Evolutionary conservation across 139 green algal genomes (phyloP), one percentile per base, ranked within the genome.

Genomic region (Spirogloea muscicola): DNA sequence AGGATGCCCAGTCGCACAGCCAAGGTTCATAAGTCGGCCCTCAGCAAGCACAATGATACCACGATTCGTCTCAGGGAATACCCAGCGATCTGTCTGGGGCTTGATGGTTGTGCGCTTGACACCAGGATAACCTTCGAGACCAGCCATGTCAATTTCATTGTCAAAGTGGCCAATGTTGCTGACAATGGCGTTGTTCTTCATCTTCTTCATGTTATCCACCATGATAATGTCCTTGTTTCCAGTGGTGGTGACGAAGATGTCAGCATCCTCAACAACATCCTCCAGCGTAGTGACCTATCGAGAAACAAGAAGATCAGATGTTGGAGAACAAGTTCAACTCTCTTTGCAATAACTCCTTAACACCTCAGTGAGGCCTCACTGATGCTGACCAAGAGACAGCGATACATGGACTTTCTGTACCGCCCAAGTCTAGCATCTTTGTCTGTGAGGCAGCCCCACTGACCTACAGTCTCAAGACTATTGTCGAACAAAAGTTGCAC

Each of bases 181-280:
- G 3, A 98, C 90, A 65, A 98, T 98, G 70, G 94, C 94, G 83
- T 98, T 98, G 94, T 98, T 95, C 93, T 98, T 98, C 94, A 98
- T 98, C 88, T 95, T 94, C 63, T 87, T 69, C 94, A 98, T 97
- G 87, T 96, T 77, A 4, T 75, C 31, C 52, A 89, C 91, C 92
- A 96, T 96, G 88, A 96, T 92, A 86, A 96, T 95, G 86, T 97
- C 89, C 83, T 95, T 95, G 91, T 97, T 97, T 69, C 93, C 93
- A 67, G 94, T 98, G 70, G 94, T 96, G 82, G 94, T 98, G 72
- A 98, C 87, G 86, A 98, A 97, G 87, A 98, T 96, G 87, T 98
- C 94, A 46, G 62, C 84, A 37, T 64, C 77, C 39, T 88, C 84
- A 6, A 98, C 51, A 38, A 77, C 63, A 68, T 98, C 94, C 72